Percentiles rank a stretch among this genome's conserved stretches.
These are phyloP conservation scores for Daedaleopsis sinensis DNA, from an alignment of 768 basidiomycete species.

Conservation along the genomic window DNA sequence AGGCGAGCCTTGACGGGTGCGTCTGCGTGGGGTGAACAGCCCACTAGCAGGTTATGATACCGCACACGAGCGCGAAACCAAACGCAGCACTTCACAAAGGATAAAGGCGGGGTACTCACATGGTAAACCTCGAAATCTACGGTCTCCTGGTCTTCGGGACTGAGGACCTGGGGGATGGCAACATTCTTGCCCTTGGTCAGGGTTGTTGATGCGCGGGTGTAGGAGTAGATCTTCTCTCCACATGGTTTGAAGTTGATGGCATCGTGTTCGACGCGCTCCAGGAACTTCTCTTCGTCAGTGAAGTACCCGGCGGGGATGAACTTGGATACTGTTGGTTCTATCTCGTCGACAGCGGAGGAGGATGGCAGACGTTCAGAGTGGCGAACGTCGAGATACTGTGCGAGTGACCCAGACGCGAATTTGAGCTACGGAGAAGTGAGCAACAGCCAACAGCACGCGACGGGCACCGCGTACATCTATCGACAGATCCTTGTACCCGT, in stretches of 20 bases:
- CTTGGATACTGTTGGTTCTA: slow-evolving; percentile 72
- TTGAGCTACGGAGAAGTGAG: slow-evolving; percentile 53
- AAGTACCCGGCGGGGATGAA: slow-evolving; percentile 85
- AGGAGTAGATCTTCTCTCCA: slow-evolving; percentile 77
- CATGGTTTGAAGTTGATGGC: slow-evolving; percentile 76
- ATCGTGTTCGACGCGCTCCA: slow-evolving; percentile 72
- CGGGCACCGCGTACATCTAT: slow-evolving; percentile 66
- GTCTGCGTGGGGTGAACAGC: neutral
- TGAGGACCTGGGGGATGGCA: slow-evolving; percentile 36
- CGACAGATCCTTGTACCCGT: slow-evolving; percentile 84
- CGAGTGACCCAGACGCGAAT: slow-evolving; percentile 87
- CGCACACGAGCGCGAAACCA: too few relatives aligned
- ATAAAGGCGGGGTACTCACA: slow-evolving; percentile 48
- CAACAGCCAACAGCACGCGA: neutral
- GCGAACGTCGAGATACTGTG: slow-evolving; percentile 70
- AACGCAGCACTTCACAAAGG: neutral
- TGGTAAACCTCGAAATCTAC: slow-evolving; percentile 91
- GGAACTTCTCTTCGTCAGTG: slow-evolving; percentile 68
- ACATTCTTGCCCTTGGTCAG: slow-evolving; percentile 60
- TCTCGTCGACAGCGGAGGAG: slow-evolving; percentile 81
- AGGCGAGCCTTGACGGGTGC: neutral
- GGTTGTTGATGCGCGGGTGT: slow-evolving; percentile 57
- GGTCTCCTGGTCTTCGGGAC: slow-evolving; percentile 57
- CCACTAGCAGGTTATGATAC: too few relatives aligned
- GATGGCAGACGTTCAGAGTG: slow-evolving; percentile 68